Conservation (phyloP, 2,329 filamentous ascomycete species). For the Coniochaeta sp. region DNA sequence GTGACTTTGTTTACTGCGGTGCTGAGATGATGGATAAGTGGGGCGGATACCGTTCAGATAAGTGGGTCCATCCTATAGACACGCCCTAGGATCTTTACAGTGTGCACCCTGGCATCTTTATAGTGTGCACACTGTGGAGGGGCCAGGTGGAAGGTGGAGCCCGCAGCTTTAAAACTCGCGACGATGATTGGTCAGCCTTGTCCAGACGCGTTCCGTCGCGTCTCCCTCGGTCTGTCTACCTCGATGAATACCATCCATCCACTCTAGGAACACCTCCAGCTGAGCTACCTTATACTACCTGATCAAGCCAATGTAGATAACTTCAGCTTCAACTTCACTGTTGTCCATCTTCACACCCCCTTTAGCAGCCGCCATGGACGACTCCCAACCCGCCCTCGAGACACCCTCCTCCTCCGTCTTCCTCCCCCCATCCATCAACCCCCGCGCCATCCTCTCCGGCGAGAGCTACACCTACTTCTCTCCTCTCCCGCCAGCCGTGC, state of each 20-base stretch:
- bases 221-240: neutral
- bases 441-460: slow-evolving; percentile 49
- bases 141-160: neutral
- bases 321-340: neutral
- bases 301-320: neutral
- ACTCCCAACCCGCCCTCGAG: slow-evolving; percentile 25
- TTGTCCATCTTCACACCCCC: neutral
- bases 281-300: too few relatives aligned
- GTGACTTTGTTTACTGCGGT: neutral
- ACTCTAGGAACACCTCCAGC: too few relatives aligned
- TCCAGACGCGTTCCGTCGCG: neutral
- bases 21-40: too few relatives aligned
- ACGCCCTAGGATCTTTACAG: too few relatives aligned
- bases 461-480: slow-evolving; percentile 68
- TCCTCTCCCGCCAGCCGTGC: slow-evolving; percentile 55
- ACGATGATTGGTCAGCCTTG: neutral
- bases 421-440: slow-evolving; percentile 63
- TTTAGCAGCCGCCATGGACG: slow-evolving; percentile 24
- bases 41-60: too few relatives aligned
- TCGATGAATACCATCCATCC: too few relatives aligned
- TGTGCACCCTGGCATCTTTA: neutral
- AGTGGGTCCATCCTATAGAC: too few relatives aligned
- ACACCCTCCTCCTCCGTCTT: slow-evolving; percentile 35
- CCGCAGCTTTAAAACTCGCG: neutral
- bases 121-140: too few relatives aligned